Evolutionary conservation across 129 eudicot genomes (phyloP).

Genomic region (Solidago caesia): DNA sequence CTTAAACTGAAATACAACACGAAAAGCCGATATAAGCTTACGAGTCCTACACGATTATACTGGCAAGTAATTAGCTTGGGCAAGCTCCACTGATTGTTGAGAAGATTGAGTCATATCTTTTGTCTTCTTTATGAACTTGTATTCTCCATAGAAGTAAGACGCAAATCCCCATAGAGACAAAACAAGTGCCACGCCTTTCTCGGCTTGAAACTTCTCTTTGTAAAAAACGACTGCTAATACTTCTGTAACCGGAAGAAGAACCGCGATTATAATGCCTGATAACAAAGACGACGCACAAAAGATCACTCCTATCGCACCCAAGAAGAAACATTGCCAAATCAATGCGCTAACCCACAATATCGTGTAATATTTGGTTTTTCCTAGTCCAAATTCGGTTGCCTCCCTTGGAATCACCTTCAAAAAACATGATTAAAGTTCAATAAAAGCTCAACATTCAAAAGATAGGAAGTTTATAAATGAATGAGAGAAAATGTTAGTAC

Average conservation of each 20-base stretch:
- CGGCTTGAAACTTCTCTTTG: conserved; percentile 43
- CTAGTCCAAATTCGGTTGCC: conserved; percentile 34
- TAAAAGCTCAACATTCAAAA: neutral
- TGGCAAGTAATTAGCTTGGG: neutral
- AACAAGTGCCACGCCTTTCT: conserved; percentile 45
- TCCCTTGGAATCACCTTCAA: conserved; percentile 36
- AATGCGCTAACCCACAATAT: conserved; percentile 36
- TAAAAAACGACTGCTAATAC: conserved; percentile 38
- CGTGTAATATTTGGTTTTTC: conserved; percentile 29
- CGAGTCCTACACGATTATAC: neutral
- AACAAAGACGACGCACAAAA: conserved; percentile 45
- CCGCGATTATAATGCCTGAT: conserved; percentile 43
- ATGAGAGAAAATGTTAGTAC: too few relatives aligned
- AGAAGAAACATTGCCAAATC: conserved; percentile 52
- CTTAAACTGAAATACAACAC: neutral
- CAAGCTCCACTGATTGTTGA: conserved; percentile 15
- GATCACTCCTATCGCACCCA: conserved; percentile 50
- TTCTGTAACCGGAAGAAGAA: conserved; percentile 42
- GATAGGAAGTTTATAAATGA: too few relatives aligned
- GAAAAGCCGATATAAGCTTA: neutral
- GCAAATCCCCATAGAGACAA: conserved; percentile 54
- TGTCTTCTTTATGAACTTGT: neutral
- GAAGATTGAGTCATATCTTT: conserved; percentile 2
- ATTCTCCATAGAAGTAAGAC: conserved; percentile 47
- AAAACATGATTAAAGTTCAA: neutral